A percentile compares a stretch with the other conserved stretches of the same genome.
Evolutionary conservation across 2,329 filamentous ascomycete genomes (phyloP).

Genomic region (Eutypa lata): DNA sequence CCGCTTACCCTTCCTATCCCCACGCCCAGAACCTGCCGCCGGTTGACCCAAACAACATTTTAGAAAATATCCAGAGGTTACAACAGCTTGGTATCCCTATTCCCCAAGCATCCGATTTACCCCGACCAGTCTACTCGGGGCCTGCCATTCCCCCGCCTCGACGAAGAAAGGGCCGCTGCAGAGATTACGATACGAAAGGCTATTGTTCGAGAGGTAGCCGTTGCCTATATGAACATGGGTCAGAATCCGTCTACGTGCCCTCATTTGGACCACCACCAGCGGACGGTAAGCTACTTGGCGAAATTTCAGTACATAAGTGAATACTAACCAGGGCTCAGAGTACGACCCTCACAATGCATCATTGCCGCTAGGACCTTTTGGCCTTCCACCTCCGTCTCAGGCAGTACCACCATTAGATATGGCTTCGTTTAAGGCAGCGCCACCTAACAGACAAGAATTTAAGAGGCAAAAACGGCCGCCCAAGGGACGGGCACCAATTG

Average conservation of each 20-base stretch:
- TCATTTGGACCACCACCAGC: conserved; percentile 24
- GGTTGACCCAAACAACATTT: conserved; percentile 58
- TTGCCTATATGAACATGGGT: conserved; percentile 68
- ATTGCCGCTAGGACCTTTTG: conserved; percentile 18
- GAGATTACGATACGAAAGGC: conserved; percentile 70
- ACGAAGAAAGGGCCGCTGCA: conserved; percentile 52
- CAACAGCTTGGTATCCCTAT: conserved; percentile 53
- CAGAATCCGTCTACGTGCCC: conserved; percentile 43
- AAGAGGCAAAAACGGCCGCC: conserved; percentile 32
- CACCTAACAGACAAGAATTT: conserved; percentile 27
- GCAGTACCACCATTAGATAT: conserved; percentile 13
- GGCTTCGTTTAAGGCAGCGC: conserved; percentile 8
- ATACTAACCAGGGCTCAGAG: conserved; percentile 33
- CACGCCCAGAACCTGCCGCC: conserved; percentile 34
- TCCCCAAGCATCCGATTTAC: conserved; percentile 36
- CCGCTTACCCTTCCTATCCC: conserved; percentile 21
- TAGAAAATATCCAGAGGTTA: conserved; percentile 61
- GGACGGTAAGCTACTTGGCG: conserved; percentile 29
- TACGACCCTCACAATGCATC: conserved; percentile 58
- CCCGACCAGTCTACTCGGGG: conserved; percentile 28
- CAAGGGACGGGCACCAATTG: conserved; percentile 56
- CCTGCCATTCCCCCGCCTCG: conserved; percentile 17
- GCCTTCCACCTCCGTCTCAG: conserved; percentile 8
- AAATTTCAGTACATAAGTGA: not conserved
- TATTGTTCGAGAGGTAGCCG: conserved; percentile 65